Evolutionary conservation across 495 filamentous ascomycete species (phyloP).

Genomic region (Tuber microsphaerosporum): DNA sequence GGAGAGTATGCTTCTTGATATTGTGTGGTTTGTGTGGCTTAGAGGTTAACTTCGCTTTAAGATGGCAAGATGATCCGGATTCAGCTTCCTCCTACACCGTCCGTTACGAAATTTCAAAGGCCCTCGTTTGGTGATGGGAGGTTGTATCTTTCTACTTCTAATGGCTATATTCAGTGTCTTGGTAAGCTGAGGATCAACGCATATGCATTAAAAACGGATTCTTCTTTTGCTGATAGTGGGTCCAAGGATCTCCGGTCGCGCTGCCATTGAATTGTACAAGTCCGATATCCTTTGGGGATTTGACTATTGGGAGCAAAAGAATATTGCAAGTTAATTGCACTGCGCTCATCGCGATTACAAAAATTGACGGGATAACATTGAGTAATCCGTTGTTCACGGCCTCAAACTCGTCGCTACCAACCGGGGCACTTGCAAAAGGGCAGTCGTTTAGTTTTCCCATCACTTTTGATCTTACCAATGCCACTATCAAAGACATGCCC

Average conservation of each 20-base stretch:
- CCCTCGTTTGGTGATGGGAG: slow-evolving; percentile 49
- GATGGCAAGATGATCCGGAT: slow-evolving; percentile 45
- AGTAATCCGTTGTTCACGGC: slow-evolving; percentile 39
- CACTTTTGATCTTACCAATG: slow-evolving; percentile 44
- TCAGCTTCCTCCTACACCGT: slow-evolving; percentile 43
- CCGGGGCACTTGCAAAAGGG: slow-evolving; percentile 39
- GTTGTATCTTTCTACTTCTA: slow-evolving; percentile 45
- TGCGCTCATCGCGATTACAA: slow-evolving; percentile 41
- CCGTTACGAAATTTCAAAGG: slow-evolving; percentile 47
- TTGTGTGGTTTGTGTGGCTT: slow-evolving; percentile 40
- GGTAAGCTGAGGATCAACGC: neutral
- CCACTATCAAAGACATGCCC: slow-evolving; percentile 40
- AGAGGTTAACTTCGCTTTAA: slow-evolving; percentile 43
- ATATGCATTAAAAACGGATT: neutral
- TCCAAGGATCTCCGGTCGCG: slow-evolving; percentile 46
- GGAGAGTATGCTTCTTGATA: slow-evolving; percentile 11
- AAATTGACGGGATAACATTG: slow-evolving; percentile 38
- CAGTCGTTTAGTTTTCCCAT: slow-evolving; percentile 43
- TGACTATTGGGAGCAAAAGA: slow-evolving; percentile 40
- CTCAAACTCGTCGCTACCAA: slow-evolving; percentile 41
- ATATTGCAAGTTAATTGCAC: slow-evolving; percentile 43
- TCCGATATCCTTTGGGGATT: slow-evolving; percentile 47
- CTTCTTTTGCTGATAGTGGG: slow-evolving; percentile 4
- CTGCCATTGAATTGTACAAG: slow-evolving; percentile 44
- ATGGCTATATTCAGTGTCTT: slow-evolving; percentile 40